Conservation (phyloP, 2,329 filamentous ascomycete genomes). For the Didymella sp. region DNA sequence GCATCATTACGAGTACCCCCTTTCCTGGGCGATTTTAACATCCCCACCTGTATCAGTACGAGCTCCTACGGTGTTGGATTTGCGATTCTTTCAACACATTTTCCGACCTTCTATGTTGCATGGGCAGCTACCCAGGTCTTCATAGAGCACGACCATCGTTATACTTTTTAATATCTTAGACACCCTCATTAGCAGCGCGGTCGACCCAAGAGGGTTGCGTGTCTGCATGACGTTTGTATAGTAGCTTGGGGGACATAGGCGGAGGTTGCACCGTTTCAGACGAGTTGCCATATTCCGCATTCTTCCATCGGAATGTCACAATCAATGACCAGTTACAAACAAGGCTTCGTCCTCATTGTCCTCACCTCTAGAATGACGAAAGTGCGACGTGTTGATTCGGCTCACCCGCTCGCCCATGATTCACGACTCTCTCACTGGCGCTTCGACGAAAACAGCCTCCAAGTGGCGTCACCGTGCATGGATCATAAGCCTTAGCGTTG, state of each 20-base stretch:
- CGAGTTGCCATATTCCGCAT: conserved; percentile 36
- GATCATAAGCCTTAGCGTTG: background rate
- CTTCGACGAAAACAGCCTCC: background rate
- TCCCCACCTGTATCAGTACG: conserved; percentile 44
- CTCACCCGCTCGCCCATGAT: background rate
- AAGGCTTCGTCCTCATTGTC: background rate
- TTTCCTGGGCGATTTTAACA: conserved; percentile 31
- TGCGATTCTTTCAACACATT: conserved; percentile 16
- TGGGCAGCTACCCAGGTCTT: conserved; percentile 27
- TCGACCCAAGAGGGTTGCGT: conserved; percentile 17
- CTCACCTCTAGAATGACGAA: conserved; percentile 10
- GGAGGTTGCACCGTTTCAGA: conserved; percentile 22
- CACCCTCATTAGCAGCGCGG: conserved; percentile 41
- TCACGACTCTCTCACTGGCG: conserved; percentile 1
- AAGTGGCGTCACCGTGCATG: background rate
- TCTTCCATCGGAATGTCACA: conserved; percentile 18
- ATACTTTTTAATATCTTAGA: conserved; percentile 49
- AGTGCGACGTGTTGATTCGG: conserved; percentile 3
- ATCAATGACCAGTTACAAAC: conserved; percentile 23
- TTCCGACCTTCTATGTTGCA: conserved; percentile 28
- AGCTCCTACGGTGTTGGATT: conserved; percentile 15
- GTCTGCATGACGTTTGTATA: conserved; percentile 48
- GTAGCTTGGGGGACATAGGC: conserved; percentile 28
- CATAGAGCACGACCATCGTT: conserved; percentile 44
- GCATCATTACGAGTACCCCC: conserved; percentile 37